Base-by-base conservation (phyloP, 805 yeast species). In the Saturnispora diversa region DNA sequence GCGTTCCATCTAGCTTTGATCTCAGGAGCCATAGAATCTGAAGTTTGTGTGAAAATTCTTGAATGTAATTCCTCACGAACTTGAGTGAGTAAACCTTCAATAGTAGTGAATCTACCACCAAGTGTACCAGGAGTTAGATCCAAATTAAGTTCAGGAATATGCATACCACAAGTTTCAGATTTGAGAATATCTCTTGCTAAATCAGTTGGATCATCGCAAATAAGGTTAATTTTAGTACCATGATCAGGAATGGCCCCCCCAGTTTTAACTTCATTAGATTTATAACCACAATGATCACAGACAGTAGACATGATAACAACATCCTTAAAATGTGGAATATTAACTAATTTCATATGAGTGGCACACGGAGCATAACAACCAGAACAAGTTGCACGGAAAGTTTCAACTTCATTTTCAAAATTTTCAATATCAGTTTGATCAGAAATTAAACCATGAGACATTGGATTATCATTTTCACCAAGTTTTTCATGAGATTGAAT, bases 281-380 rank as follows among this genome's bases (percentile, higher is more conserved):
- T 90, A 65, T 84, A 92, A 27, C 97, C 98, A 65, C 99, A 92
- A 47, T 75, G 65, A 24, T 80, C 88, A 66, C 99, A 92, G 1
- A 75, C 79, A 1, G 98, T 92, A 36, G 94, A 82, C 98, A 92
- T 92, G 53, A 92, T 75, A 44, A 92, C 82, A 30, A 92, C 99
- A 50, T 92, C 97, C 65, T 90, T 88, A 74, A 92, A 92, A 64
- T 92, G 97, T 16, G 99, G 99, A 50, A 92, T 92, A 60, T 86
- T 80, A 17, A 92, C 95, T 28, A 87, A 75, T 66, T 92, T 92
- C 99, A 92, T 92, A 58, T 88, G 94, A 2, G 99, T 92, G 42
- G 77, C 84, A 61, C 95, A 84, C 10, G 79, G 76, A 43, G 73
- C 74, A 50, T 70, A 74, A 63, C 99, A 92, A 15, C 92, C 74